Conservation (phyloP, 2,329 filamentous ascomycete genomes). For the Clonostachys rhizophaga region DNA sequence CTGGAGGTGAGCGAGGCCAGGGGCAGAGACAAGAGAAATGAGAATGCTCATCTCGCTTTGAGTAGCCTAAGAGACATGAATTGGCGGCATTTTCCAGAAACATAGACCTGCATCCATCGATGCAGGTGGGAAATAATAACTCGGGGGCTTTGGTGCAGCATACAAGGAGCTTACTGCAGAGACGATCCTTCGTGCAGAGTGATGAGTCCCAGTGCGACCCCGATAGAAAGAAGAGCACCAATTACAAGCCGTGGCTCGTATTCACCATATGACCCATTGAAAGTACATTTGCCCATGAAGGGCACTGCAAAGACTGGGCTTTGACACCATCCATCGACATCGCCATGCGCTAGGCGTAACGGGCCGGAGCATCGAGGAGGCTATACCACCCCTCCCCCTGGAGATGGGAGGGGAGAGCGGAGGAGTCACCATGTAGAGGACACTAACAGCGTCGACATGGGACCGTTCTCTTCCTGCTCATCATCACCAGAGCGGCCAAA, state of each 20-base stretch:
- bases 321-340: neutral
- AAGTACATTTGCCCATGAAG: neutral
- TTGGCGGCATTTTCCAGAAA: neutral
- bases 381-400: neutral
- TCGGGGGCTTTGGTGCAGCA: neutral
- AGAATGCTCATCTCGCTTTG: neutral
- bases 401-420: no score
- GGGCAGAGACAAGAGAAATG: neutral
- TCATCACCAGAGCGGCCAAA: no score
- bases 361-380: neutral
- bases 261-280: neutral
- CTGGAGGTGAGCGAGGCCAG: no score
- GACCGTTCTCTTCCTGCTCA: no score
- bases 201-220: neutral
- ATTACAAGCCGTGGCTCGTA: neutral
- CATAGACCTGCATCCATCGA: neutral
- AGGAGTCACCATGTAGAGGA: no score
- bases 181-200: constrained; percentile 1
- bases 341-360: neutral
- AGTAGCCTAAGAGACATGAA: neutral
- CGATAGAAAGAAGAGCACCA: neutral
- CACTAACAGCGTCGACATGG: no score
- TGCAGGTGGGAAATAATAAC: neutral
- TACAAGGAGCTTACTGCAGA: neutral
- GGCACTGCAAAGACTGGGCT: neutral